Evolutionary conservation across 495 filamentous ascomycete species (phyloP), one percentile per base, ranked within the genome.

Genomic region (Hapsidospora chrysogenum): DNA sequence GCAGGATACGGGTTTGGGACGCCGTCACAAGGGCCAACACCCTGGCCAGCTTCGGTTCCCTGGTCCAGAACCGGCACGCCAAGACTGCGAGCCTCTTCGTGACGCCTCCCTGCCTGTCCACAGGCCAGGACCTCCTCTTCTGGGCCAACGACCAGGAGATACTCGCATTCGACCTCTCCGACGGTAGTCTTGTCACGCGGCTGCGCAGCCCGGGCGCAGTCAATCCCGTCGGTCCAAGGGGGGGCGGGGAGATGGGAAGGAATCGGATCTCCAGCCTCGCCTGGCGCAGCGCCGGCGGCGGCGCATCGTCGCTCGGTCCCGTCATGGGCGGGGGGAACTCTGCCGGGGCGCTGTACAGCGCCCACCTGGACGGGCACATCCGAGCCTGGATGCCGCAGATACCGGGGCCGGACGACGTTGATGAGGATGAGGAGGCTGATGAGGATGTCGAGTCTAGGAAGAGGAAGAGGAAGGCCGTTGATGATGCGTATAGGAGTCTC

Each of bases 1-100:
- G 78, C 25, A 68, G 77, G 7, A 76, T 95, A 31, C 69, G 85
- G 2, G 81, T 92, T 2, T 93, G 85, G 86, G 68, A 89, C 52
- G 69, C 78, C 10, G 58, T 58, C 1, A 80, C 75, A 0, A 84
- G 85, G 9, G 78, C 74, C 6, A 92, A 95, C 45, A 85, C 78
- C 1, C 64, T 92, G 2, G 80, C 72, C 0, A 85, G 74, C 53
- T 92, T 92, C 43, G 84, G 84, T 0, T 80, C 81, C 0, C 62
- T 67, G 3, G 64, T 89, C n/a, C 72, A 70, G 34, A 89, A 89
- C 43, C 63, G 63, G 10, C 67, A 75, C 45, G 57, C 83, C 0
- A 72, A 74, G 0, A 70, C 71, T 30, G 51, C 76, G 7, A 60
- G 63, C 16, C 75, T 84, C 19, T 49, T 82, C 38, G 51, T 75